Percentiles rank a stretch among this genome's conserved stretches.
Conservation (phyloP, 2,329 filamentous ascomycete genomes). For the Trichoderma gracile region DNA sequence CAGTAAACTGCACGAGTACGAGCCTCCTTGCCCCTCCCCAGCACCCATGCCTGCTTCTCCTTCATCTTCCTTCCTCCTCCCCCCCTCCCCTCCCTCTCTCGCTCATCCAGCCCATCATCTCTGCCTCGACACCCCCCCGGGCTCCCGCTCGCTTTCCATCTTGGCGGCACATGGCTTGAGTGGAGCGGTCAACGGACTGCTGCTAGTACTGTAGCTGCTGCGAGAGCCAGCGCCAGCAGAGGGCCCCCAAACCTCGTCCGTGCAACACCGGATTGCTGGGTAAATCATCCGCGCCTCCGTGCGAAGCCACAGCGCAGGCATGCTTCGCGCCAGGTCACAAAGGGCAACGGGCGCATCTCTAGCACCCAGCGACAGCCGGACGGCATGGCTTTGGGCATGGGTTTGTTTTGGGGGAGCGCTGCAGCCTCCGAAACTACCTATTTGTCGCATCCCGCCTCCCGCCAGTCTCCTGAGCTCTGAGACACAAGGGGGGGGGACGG, state of each 20-base stretch:
- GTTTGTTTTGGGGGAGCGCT: background rate
- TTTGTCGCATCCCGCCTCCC: slow-evolving; percentile 10
- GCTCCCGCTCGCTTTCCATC: slow-evolving; percentile 12
- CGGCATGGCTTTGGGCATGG: background rate
- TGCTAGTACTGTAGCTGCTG: background rate
- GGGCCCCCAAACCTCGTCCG: slow-evolving; percentile 13
- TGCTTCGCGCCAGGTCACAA: background rate
- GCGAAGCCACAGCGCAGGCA: slow-evolving; percentile 6
- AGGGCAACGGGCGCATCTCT: background rate
- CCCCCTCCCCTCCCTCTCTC: background rate
- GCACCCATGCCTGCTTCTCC: background rate
- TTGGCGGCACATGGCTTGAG: slow-evolving; percentile 25
- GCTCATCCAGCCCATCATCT: slow-evolving; percentile 2
- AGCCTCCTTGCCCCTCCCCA: background rate
- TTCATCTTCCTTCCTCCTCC: background rate
- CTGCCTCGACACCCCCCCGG: slow-evolving; percentile 9
- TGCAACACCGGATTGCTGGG: slow-evolving; percentile 24
- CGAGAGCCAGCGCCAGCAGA: slow-evolving; percentile 7
- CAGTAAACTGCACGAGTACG: no score
- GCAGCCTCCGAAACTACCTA: slow-evolving; percentile 10
- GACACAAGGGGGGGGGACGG: background rate
- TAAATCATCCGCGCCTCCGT: slow-evolving; percentile 21
- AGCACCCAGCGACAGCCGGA: background rate
- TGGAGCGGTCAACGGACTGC: slow-evolving; percentile 14
- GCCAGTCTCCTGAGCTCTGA: background rate